Evolutionary conservation across 495 filamentous ascomycete genomes (phyloP).

Genomic region (Hypoxylon lienhwacheense): DNA sequence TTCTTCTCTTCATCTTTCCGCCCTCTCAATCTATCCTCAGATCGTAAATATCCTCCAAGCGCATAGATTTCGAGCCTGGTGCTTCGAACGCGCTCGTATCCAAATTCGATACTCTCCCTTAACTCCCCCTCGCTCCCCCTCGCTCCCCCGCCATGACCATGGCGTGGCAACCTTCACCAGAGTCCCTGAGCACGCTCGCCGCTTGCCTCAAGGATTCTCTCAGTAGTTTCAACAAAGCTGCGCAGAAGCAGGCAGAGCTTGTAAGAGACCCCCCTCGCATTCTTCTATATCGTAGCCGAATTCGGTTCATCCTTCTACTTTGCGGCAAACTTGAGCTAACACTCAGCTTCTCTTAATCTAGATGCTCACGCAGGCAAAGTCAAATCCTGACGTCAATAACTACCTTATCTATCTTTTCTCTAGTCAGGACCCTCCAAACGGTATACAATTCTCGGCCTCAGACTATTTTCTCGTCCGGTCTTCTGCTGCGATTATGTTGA

Average conservation of each 20-base stretch:
- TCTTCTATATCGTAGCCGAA: no score
- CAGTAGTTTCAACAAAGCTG: conserved; percentile 71
- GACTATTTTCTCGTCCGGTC: conserved; percentile 77
- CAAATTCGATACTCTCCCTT: no score
- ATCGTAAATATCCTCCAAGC: conserved; percentile 1
- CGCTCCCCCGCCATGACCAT: conserved; percentile 51
- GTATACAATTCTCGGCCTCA: conserved; percentile 55
- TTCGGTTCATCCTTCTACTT: no score
- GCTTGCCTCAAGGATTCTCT: conserved; percentile 89
- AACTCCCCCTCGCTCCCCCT: no score
- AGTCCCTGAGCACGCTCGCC: conserved; percentile 84
- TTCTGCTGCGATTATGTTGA: conserved; percentile 89
- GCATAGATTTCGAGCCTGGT: background rate
- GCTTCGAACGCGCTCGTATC: conserved; percentile 12
- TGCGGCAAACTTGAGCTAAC: conserved; percentile 34
- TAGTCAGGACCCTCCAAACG: conserved; percentile 61
- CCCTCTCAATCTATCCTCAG: background rate
- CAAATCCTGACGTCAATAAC: conserved; percentile 92
- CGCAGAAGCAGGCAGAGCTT: conserved; percentile 81
- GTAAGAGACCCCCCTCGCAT: conserved; percentile 44
- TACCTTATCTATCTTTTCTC: conserved; percentile 92
- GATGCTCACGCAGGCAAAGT: conserved; percentile 93
- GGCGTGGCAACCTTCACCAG: conserved; percentile 90
- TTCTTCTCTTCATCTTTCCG: background rate
- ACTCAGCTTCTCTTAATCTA: conserved; percentile 41